Percentiles rank a stretch among this genome's conserved stretches.
phyloP scores from a whole-genome alignment of 176 grass and related monocot species.

The Eragrostis curvula region DNA sequence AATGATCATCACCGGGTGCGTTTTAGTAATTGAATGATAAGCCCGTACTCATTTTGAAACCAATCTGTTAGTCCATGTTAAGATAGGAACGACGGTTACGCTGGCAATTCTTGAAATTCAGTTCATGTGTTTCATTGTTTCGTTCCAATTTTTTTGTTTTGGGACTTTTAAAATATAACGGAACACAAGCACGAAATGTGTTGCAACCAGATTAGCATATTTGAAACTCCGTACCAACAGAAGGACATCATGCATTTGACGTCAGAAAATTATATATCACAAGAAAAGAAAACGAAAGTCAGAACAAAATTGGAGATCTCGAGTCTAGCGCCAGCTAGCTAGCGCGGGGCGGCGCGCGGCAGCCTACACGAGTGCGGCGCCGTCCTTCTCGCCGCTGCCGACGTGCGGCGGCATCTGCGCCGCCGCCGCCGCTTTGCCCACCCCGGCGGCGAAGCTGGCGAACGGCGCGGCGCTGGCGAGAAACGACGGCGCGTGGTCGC shows the following conservation, averaged over 20 bases:
- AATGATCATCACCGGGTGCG: neutral
- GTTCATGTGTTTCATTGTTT: neutral
- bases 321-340: neutral
- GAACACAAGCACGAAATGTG: neutral
- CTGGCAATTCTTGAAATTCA: too few species aligned
- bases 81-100: too few species aligned
- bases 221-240: constrained; percentile 6
- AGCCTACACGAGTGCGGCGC: constrained; percentile 16
- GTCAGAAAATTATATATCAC: neutral
- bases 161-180: too few species aligned
- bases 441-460: neutral
- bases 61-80: too few species aligned
- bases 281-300: neutral
- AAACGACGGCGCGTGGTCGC: constrained; percentile 57
- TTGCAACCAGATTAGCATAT: constrained; percentile 20
- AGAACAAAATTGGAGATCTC: constrained; percentile 26
- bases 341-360: neutral
- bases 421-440: neutral
- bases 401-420: neutral
- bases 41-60: neutral
- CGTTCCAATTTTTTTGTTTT: too few species aligned
- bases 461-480: constrained; percentile 57
- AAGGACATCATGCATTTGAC: constrained; percentile 1
- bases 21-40: constrained; percentile 1
- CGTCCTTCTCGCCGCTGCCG: constrained; percentile 5